A percentile compares a stretch with the other conserved stretches of the same genome.
phyloP scores from a whole-genome alignment of 2,329 filamentous ascomycete genomes.

The Aspergillus eucalypticola region DNA sequence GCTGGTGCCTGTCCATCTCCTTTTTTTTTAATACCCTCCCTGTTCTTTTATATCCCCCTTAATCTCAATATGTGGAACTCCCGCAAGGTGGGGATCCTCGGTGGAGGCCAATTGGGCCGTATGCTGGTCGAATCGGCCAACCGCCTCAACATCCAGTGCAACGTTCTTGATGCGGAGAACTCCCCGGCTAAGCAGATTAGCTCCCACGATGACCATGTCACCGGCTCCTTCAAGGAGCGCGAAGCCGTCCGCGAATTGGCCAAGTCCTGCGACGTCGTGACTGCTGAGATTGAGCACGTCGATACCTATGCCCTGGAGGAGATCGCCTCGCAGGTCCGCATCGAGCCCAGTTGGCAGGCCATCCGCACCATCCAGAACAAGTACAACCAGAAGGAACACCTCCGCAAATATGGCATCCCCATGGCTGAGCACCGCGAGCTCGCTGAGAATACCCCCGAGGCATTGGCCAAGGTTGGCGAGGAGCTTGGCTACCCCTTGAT shows the following conservation, averaged over 20 bases:
- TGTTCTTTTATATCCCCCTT: not conserved
- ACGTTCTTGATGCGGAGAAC: constrained; percentile 73
- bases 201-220: constrained; percentile 70
- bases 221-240: constrained; percentile 84
- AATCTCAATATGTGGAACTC: constrained; percentile 40
- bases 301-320: constrained; percentile 88
- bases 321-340: constrained; percentile 65
- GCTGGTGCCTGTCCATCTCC: constrained; percentile 2
- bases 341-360: constrained; percentile 83
- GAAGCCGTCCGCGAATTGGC: constrained; percentile 80
- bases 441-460: constrained; percentile 58
- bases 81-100: constrained; percentile 54
- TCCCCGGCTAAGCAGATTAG: constrained; percentile 86
- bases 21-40: not conserved
- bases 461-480: constrained; percentile 63
- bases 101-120: constrained; percentile 76
- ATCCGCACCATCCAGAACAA: constrained; percentile 92
- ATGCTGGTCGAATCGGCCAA: constrained; percentile 93
- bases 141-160: constrained; percentile 73
- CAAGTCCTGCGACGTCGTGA: constrained; percentile 73
- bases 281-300: constrained; percentile 94
- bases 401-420: constrained; percentile 67
- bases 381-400: constrained; percentile 81
- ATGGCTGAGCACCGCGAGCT: constrained; percentile 71
- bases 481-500: constrained; percentile 81